phyloP scores from a whole-genome alignment of 805 yeast species.

The Naumovozyma baii region DNA sequence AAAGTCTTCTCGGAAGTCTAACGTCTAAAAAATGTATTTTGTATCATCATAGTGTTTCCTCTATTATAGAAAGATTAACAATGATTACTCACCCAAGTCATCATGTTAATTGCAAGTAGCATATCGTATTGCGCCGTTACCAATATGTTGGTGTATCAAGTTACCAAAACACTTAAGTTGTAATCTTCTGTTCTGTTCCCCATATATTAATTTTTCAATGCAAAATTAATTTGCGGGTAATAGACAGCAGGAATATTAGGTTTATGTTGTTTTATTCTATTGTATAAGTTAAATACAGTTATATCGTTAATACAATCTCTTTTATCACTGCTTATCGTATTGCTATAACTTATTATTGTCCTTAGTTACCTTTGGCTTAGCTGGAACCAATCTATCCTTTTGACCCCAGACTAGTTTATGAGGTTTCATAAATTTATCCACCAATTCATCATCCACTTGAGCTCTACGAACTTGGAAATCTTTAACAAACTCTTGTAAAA shows the following conservation, averaged over 20 bases:
- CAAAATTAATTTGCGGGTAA: background rate
- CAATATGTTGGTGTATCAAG: no score
- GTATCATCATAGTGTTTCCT: slow-evolving; percentile 19
- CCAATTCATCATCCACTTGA: slow-evolving; percentile 48
- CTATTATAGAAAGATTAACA: background rate
- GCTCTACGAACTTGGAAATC: slow-evolving; percentile 75
- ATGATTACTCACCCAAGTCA: no score
- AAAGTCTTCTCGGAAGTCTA: slow-evolving; percentile 29
- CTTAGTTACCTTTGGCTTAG: slow-evolving; percentile 43
- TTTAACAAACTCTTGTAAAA: slow-evolving; percentile 67
- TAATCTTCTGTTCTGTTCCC: no score
- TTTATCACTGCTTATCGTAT: no score
- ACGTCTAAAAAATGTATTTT: slow-evolving; percentile 28
- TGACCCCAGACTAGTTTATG: slow-evolving; percentile 71
- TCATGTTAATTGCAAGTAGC: no score
- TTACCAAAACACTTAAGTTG: no score
- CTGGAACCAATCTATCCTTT: slow-evolving; percentile 64
- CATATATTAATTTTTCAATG: background rate
- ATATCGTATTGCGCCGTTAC: no score
- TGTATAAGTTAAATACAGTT: no score
- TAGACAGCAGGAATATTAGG: no score
- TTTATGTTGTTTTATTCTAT: no score
- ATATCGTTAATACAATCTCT: no score
- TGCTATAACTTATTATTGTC: slow-evolving; percentile 2
- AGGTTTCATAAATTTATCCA: slow-evolving; percentile 71